A percentile compares a stretch with the other conserved stretches of the same genome.
Conservation (phyloP, 2,329 filamentous ascomycete genomes). For the Ophiocordyceps camponoti-leonardi region DNA sequence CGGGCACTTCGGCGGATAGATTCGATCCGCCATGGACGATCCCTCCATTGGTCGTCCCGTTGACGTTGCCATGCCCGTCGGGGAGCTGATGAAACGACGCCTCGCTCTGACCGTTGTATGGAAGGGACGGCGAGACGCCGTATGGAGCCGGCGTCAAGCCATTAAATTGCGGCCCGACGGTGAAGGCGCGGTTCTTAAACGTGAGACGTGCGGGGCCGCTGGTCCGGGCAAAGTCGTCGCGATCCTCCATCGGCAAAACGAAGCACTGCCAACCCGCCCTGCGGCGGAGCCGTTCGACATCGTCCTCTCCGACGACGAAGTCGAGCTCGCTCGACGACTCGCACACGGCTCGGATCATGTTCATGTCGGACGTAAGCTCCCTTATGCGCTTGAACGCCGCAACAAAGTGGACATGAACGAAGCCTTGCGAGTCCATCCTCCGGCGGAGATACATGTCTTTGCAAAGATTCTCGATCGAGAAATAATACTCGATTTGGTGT, state of each 20-base stretch:
- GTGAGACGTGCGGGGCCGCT: slow-evolving; percentile 37
- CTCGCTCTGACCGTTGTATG: slow-evolving; percentile 12
- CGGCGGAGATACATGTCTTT: slow-evolving; percentile 80
- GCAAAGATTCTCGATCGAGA: slow-evolving; percentile 87
- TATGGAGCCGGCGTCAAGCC: slow-evolving; percentile 15
- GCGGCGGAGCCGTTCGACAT: slow-evolving; percentile 60
- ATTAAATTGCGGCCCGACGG: slow-evolving; percentile 13
- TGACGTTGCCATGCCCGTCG: slow-evolving; percentile 18
- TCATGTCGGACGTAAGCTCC: slow-evolving; percentile 36
- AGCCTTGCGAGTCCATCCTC: slow-evolving; percentile 92
- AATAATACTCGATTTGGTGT: slow-evolving; percentile 71
- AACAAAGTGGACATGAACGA: slow-evolving; percentile 65
- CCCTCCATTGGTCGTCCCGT: slow-evolving; percentile 11
- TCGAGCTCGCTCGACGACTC: slow-evolving; percentile 58
- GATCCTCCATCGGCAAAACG: slow-evolving; percentile 53
- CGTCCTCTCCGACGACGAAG: slow-evolving; percentile 57
- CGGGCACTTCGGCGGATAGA: slow-evolving; percentile 21
- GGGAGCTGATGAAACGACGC: slow-evolving; percentile 12
- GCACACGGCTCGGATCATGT: slow-evolving; percentile 59
- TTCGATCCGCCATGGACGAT: slow-evolving; percentile 10
- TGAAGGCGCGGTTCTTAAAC: slow-evolving; percentile 17
- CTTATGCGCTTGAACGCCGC: slow-evolving; percentile 63
- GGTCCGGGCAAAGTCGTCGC: slow-evolving; percentile 57
- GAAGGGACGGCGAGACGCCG: slow-evolving; percentile 10
- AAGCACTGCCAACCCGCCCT: slow-evolving; percentile 66